Evolutionary conservation across 352 stramenopile genomes (phyloP), one percentile per base, ranked within the genome.

Genomic region (Globisporangium cystogenes): DNA sequence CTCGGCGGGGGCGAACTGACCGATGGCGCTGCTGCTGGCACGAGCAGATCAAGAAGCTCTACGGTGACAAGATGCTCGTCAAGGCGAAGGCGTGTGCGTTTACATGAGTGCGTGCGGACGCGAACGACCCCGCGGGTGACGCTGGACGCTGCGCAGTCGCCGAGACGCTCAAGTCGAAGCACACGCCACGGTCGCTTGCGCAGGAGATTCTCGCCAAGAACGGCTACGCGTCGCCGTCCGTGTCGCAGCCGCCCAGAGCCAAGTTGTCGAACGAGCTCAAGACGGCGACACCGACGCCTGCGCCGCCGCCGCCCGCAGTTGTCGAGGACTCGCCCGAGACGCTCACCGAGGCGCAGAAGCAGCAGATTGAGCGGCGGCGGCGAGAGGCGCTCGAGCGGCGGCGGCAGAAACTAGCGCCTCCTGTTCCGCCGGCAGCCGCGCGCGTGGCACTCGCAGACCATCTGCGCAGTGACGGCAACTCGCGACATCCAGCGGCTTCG

Each of bases 1-100:
- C 3, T 5, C 26, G 26, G 26, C 3, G 26, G 5, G 26, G 5
- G 26, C 40, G 26, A 10, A 27, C 14, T 14, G 40, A 27, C 3
- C 12, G 27, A 20, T 36, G 29, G 12, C 12, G 33, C 5, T 15
- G 16, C 4, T 12, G 42, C n/a, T n/a, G n/a, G 6, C 51, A 5
- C 31, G 26, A 10, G 42, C 26, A 94, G 79, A 90, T 92, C 59
- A 65, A 73, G 53, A 58, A 51, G 33, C 40, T 68, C 7, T 92
- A 90, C 49, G 79, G 81, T 16, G 65, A 84, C 21, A 91, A 88
- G 53, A 89, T 92, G 57, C 47, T 88, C 27, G 49, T 24, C 11
- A 86, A 87, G 49, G 77, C 81, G 2, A 89, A 76, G 62, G 61
- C 53, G 7, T 94, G 83, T 92, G 61, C 8, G 63, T 51, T 12